phyloP scores from a whole-genome alignment of 2,329 filamentous ascomycete species.

The Pseudogymnoascus sp. region DNA sequence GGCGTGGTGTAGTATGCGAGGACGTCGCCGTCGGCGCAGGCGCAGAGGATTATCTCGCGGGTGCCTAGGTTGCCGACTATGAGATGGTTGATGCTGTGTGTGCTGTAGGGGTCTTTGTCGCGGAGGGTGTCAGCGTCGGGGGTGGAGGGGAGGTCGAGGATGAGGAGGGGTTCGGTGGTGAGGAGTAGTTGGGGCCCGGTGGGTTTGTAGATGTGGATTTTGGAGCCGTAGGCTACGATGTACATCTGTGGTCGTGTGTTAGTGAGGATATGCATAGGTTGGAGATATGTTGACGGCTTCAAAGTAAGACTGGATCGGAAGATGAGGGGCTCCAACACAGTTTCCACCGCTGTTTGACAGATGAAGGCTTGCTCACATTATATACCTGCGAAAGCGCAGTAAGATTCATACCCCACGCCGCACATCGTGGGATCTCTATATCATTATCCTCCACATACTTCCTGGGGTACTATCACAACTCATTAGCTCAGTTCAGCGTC shows the following conservation, averaged over 20 bases:
- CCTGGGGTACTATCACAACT: slow-evolving; percentile 2
- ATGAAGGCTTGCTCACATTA: slow-evolving; percentile 37
- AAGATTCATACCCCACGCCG: slow-evolving; percentile 43
- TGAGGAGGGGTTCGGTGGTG: slow-evolving; percentile 40
- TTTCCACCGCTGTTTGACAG: background rate
- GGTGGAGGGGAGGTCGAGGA: slow-evolving; percentile 37
- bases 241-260: slow-evolving; percentile 40
- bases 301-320: background rate
- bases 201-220: slow-evolving; percentile 50
- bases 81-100: slow-evolving; percentile 62
- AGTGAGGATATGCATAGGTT: background rate
- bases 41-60: slow-evolving; percentile 59
- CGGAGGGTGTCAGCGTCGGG: slow-evolving; percentile 36
- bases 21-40: slow-evolving; percentile 70
- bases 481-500: background rate
- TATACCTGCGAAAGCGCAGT: slow-evolving; percentile 49
- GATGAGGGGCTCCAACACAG: background rate
- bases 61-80: slow-evolving; percentile 60
- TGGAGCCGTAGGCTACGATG: slow-evolving; percentile 49
- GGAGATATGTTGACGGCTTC: slow-evolving; percentile 1
- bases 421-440: slow-evolving; percentile 8
- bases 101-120: slow-evolving; percentile 42
- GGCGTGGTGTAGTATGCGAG: slow-evolving; percentile 55
- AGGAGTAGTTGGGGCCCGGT: slow-evolving; percentile 42
- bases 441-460: background rate